These are phyloP conservation scores for Cladosporium phlei DNA, from an alignment of 2,329 filamentous ascomycete species.

Conservation along the genomic window DNA sequence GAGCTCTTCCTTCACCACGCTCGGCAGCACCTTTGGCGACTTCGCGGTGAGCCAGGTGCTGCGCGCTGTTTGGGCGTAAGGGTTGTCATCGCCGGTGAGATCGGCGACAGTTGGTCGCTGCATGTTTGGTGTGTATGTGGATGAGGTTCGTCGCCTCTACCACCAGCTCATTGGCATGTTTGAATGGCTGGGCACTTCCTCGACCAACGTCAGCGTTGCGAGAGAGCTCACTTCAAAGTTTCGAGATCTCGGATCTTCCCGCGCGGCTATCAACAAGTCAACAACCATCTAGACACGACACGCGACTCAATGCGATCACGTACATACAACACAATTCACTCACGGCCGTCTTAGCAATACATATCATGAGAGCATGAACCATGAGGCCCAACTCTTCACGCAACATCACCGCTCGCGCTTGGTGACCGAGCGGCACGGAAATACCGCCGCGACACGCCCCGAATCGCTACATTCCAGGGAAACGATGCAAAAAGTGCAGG, in stretches of 20 bases:
- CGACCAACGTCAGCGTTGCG: constrained; percentile 4
- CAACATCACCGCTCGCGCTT: not conserved
- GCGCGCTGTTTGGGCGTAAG: constrained; percentile 66
- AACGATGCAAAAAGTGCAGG: constrained; percentile 24
- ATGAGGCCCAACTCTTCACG: constrained; percentile 5
- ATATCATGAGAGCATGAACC: constrained; percentile 3
- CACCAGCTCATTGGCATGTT: constrained; percentile 1
- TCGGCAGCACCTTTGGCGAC: constrained; percentile 65
- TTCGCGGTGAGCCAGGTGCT: constrained; percentile 76
- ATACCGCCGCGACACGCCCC: not conserved
- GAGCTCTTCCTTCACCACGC: constrained; percentile 78
- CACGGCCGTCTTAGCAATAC: not conserved
- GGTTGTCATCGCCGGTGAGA: constrained; percentile 59
- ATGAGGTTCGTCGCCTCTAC: constrained; percentile 2
- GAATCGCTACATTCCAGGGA: not conserved
- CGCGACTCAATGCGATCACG: not conserved
- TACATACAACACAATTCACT: not conserved
- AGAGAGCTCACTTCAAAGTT: constrained; percentile 1
- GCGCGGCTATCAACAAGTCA: not conserved
- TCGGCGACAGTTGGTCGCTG: constrained; percentile 62
- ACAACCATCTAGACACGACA: constrained; percentile 1
- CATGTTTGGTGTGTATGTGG: constrained; percentile 16
- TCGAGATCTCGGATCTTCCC: constrained; percentile 1
- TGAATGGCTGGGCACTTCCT: too few species aligned
- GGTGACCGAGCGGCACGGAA: not conserved